phyloP scores from a whole-genome alignment of 441 rosid species.

The Pelargonium myrrhifolium region DNA sequence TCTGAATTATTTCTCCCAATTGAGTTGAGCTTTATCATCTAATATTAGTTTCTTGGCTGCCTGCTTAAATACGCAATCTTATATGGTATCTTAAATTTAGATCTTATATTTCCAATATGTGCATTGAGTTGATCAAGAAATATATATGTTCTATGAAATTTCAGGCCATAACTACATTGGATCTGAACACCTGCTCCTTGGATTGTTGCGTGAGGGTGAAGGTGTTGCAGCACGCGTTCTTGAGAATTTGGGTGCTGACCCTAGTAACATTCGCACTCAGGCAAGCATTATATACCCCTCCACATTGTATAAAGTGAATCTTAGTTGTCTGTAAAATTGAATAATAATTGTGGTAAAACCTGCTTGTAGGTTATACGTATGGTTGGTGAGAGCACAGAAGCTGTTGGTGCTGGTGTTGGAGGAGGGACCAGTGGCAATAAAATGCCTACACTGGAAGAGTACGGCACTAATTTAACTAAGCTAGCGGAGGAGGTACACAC shows the following conservation, averaged over 20 bases:
- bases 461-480: constrained; percentile 94
- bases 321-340: background rate
- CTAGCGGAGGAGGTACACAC: constrained; percentile 81
- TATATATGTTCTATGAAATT: constrained; percentile 12
- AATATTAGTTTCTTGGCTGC: background rate
- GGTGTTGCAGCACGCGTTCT: constrained; percentile 99
- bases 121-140: background rate
- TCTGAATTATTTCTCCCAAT: background rate
- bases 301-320: constrained; percentile 1
- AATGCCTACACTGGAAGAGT: constrained; percentile 99
- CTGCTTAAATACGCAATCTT: background rate
- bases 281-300: constrained; percentile 27
- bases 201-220: constrained; percentile 90
- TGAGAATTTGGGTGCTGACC: constrained; percentile 91
- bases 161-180: constrained; percentile 97
- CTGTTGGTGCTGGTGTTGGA: constrained; percentile 73
- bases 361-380: constrained; percentile 74
- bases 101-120: background rate
- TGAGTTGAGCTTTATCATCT: background rate
- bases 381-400: constrained; percentile 92
- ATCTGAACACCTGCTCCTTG: constrained; percentile 94
- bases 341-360: background rate
- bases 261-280: constrained; percentile 92
- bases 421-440: constrained; percentile 65
- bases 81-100: background rate